phyloP scores from a whole-genome alignment of 345 rosid species.

The Arabis hirsuta region DNA sequence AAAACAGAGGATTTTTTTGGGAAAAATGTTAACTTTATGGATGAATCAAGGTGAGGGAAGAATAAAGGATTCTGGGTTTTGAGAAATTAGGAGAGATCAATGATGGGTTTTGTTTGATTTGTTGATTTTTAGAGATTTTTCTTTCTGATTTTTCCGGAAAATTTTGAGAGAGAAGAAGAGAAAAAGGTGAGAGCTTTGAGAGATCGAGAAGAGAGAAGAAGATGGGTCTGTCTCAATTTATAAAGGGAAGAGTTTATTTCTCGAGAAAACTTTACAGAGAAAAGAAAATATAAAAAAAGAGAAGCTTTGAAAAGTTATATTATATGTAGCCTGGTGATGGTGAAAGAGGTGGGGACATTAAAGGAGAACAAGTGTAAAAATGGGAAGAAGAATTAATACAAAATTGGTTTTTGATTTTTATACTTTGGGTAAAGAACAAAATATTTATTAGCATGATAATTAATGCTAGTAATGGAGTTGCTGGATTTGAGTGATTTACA shows the following conservation, averaged over 20 bases:
- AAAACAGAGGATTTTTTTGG: slow-evolving; percentile 22
- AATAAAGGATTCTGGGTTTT: not conserved
- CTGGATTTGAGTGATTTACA: slow-evolving; percentile 46
- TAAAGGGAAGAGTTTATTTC: slow-evolving; percentile 16
- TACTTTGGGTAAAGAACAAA: too few relatives aligned
- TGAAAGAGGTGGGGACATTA: slow-evolving; percentile 36
- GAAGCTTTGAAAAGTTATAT: slow-evolving; percentile 18
- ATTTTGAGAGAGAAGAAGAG: not conserved
- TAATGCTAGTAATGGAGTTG: slow-evolving; percentile 30
- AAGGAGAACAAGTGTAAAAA: slow-evolving; percentile 27
- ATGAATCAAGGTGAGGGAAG: not conserved
- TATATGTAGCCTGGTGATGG: slow-evolving; percentile 35
- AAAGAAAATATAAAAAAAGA: not conserved
- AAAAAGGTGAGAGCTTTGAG: slow-evolving; percentile 30
- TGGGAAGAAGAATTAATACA: not conserved
- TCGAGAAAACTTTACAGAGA: not conserved
- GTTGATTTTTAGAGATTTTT: slow-evolving; percentile 11
- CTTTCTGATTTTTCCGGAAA: too few relatives aligned
- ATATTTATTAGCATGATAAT: not conserved
- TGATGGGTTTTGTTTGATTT: slow-evolving; percentile 25
- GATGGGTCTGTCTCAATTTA: slow-evolving; percentile 32
- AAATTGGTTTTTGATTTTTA: slow-evolving; percentile 23
- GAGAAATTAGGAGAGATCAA: not conserved
- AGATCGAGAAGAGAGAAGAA: slow-evolving; percentile 41
- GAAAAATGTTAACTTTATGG: slow-evolving; percentile 22